A percentile compares a stretch with the other conserved stretches of the same genome.
These are phyloP conservation scores for Russula emetica DNA, from an alignment of 768 basidiomycete genomes.

Conservation along the genomic window DNA sequence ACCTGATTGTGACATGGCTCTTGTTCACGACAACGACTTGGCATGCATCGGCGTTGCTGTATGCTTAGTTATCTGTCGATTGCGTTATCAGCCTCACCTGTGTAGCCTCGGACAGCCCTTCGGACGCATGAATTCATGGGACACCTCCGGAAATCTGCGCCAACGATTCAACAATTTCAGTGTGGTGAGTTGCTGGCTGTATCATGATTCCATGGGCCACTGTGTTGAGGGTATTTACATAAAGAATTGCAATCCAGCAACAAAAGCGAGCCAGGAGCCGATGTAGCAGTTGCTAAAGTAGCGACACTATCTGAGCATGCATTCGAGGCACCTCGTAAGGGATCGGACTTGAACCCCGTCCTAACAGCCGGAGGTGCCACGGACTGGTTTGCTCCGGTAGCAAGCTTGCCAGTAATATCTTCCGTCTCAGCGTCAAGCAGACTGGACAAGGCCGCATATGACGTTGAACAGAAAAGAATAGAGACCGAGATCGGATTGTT, in stretches of 20 bases:
- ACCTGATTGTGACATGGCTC: neutral
- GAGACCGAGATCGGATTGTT: slow-evolving; percentile 80
- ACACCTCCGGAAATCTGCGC: neutral
- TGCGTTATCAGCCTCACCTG: neutral
- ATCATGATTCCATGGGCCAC: neutral
- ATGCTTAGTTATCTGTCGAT: neutral
- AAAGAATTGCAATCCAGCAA: neutral
- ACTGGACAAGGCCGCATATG: slow-evolving; percentile 83
- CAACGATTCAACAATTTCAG: neutral
- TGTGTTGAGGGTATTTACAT: neutral
- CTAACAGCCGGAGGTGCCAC: slow-evolving; percentile 31
- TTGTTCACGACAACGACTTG: neutral
- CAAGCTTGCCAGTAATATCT: slow-evolving; percentile 22
- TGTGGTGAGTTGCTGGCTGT: neutral
- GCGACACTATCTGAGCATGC: neutral
- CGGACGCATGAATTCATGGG: neutral
- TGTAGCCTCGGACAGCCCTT: neutral
- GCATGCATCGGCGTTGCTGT: neutral
- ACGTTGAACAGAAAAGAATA: slow-evolving; percentile 75
- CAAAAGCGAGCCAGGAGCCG: neutral
- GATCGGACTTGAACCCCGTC: neutral
- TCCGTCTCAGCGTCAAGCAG: slow-evolving; percentile 44
- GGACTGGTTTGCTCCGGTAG: slow-evolving; percentile 40
- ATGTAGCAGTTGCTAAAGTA: neutral
- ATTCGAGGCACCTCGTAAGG: neutral